Conservation (phyloP, 208 protist genomes). For the Crithidia thermophila region DNA sequence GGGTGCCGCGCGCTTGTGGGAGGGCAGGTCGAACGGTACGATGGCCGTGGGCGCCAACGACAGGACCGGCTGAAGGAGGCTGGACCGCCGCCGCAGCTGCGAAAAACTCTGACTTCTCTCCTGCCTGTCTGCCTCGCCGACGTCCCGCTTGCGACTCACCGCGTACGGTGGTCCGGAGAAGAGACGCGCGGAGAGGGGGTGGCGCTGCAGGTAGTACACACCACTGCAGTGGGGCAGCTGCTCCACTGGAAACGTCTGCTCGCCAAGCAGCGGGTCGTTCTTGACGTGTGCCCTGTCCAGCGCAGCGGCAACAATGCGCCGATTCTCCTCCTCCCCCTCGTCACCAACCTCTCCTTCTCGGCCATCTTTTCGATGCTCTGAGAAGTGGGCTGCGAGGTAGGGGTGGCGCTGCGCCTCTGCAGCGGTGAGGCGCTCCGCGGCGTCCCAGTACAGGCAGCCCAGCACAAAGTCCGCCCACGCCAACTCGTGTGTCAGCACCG, state of each 20-base stretch:
- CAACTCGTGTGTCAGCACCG: too few species aligned
- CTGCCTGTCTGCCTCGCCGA: neutral
- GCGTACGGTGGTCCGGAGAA: neutral
- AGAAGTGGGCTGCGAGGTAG: slow-evolving; percentile 37
- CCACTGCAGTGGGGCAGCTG: slow-evolving; percentile 27
- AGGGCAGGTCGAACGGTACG: slow-evolving; percentile 29
- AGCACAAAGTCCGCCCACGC: slow-evolving; percentile 53
- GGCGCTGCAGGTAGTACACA: slow-evolving; percentile 41
- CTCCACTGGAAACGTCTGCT: neutral
- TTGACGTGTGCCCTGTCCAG: too few species aligned
- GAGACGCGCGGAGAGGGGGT: slow-evolving; percentile 38
- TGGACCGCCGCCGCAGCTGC: neutral
- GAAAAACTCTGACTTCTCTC: neutral
- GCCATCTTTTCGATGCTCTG: neutral
- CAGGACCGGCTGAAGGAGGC: neutral
- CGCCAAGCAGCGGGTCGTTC: too few species aligned
- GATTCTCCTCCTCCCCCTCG: neutral
- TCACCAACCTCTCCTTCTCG: neutral
- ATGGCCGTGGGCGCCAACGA: slow-evolving; percentile 12
- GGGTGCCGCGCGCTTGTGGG: slow-evolving; percentile 22
- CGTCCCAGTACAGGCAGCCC: slow-evolving; percentile 63
- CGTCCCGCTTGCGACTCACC: neutral
- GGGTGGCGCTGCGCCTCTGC: slow-evolving; percentile 60
- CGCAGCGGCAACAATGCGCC: neutral
- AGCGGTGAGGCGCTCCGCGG: slow-evolving; percentile 56